Evolutionary conservation across 2,329 filamentous ascomycete genomes (phyloP), one percentile per base, ranked within the genome.

Genomic region (Hymenoscyphus fraxineus): DNA sequence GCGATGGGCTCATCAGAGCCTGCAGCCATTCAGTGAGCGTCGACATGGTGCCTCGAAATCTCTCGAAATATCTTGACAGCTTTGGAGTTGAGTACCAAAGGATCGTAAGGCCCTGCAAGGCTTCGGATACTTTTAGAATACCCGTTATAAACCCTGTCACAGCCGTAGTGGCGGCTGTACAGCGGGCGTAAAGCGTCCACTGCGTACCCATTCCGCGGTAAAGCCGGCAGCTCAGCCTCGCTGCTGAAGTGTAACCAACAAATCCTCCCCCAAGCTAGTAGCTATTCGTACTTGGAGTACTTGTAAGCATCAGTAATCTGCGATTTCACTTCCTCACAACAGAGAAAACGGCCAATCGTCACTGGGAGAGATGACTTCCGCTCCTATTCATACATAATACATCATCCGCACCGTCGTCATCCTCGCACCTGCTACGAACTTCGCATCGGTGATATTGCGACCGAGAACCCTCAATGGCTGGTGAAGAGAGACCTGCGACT

Each of bases 1-100:
- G 70, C 16, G 86, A 87, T n/a, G 87, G 87, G 65, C 81, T 84
- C 73, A 89, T 78, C 64, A 86, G 77, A 65, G 79, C 78, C 76
- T 85, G 82, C 71, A 85, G 70, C 71, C 80, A 71, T n/a, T 40
- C 40, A 27, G 73, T 65, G 51, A 66, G 59, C 31, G 70, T 60
- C 27, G 68, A 62, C 59, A 69, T 66, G 69, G 68, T 70, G 32
- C 55, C 65, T 44, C 32, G 44, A 51, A 51, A 51, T 51, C 12
- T 51, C 44, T 51, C 44, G 7, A 51, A 27, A 51, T 60, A 38
- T 16, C 41, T 41, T 40, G 13, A 44, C n/a, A 7, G 22, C 35
- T 12, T 31, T 39, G 54, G 15, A 44, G n/a, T 60, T 44, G 31
- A n/a, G 22, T 47, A 57, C 27, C 27, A 31, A 39, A 41, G 16